Conservation (phyloP, 1,139 yeast genomes). For the Suhomyces wounanorum region DNA sequence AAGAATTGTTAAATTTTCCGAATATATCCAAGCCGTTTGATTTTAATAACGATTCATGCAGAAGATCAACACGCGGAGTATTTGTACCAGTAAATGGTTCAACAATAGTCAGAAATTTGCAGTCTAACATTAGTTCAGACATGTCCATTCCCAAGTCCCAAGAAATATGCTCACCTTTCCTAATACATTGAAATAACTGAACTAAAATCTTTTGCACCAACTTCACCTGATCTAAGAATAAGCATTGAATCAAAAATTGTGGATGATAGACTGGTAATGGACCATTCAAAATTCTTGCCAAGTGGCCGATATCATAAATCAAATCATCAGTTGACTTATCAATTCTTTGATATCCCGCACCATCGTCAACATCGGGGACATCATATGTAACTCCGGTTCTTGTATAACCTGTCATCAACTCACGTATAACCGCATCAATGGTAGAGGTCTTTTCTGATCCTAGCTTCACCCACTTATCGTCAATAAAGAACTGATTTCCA, state of each 20-base stretch:
- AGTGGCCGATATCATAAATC: conserved; percentile 44
- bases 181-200: conserved; percentile 50
- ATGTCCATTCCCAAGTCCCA: conserved; percentile 43
- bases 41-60: conserved; percentile 2
- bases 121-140: conserved; percentile 18
- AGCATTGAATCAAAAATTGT: conserved; percentile 75
- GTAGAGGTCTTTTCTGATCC: conserved; percentile 28
- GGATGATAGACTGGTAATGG: conserved; percentile 93
- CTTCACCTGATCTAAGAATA: conserved; percentile 62
- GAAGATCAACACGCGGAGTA: conserved; percentile 6
- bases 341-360: conserved; percentile 29
- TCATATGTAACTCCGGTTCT: conserved; percentile 40
- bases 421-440: conserved; percentile 40
- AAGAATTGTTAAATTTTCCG: conserved; percentile 42
- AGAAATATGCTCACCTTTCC: conserved; percentile 37
- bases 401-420: conserved; percentile 55
- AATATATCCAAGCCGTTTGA: conserved; percentile 28
- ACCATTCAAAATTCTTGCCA: conserved; percentile 80
- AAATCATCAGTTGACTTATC: conserved; percentile 15
- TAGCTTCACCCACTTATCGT: conserved; percentile 59
- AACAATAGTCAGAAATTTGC: conserved; percentile 1
- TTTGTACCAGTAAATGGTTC: conserved; percentile 8
- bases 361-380: conserved; percentile 27
- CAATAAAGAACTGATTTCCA: conserved; percentile 86
- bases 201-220: conserved; percentile 61